These are phyloP conservation scores for Hypocreales sp. DNA, from an alignment of 2,329 filamentous ascomycete genomes.

Conservation along the genomic window DNA sequence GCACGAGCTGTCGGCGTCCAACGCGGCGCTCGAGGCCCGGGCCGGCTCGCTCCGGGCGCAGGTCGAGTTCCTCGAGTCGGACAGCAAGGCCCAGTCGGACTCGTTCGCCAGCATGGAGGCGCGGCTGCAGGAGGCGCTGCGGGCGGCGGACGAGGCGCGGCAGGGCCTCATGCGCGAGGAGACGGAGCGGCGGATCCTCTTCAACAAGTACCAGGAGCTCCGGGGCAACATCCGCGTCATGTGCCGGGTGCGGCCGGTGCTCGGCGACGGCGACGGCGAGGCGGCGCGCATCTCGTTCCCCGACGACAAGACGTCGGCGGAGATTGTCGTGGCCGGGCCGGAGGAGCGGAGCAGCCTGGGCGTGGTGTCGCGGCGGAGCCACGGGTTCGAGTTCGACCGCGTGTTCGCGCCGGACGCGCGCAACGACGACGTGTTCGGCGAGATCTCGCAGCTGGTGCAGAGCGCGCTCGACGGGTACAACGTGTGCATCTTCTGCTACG, in stretches of 20 bases:
- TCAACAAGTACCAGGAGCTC: conserved; percentile 95
- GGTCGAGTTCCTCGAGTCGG: conserved; percentile 79
- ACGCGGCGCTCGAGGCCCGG: conserved; percentile 55
- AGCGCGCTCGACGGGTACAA: conserved; percentile 95
- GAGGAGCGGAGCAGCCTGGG: conserved; percentile 73
- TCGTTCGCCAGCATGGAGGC: conserved; percentile 71
- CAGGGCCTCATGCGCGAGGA: conserved; percentile 85
- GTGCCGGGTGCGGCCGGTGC: conserved; percentile 75
- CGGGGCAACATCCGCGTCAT: conserved; percentile 98
- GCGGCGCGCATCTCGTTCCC: conserved; percentile 67
- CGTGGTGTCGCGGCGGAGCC: conserved; percentile 59
- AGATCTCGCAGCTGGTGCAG: conserved; percentile 93
- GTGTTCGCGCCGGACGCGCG: conserved; percentile 67
- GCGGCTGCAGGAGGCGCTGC: conserved; percentile 62
- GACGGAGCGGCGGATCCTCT: conserved; percentile 74
- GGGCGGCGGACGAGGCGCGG: conserved; percentile 51
- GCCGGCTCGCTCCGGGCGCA: conserved; percentile 65
- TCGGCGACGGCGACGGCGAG: conserved; percentile 42
- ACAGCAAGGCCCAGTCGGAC: conserved; percentile 76
- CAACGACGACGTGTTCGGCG: conserved; percentile 82
- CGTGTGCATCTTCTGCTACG: conserved; percentile 97
- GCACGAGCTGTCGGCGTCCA: conserved; percentile 42
- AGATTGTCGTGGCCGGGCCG: conserved; percentile 70
- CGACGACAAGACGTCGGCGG: conserved; percentile 69
- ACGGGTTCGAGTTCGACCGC: conserved; percentile 82